Base-by-base conservation (phyloP, 2,329 filamentous ascomycete genomes). In the Botryotinia narcissicola region DNA sequence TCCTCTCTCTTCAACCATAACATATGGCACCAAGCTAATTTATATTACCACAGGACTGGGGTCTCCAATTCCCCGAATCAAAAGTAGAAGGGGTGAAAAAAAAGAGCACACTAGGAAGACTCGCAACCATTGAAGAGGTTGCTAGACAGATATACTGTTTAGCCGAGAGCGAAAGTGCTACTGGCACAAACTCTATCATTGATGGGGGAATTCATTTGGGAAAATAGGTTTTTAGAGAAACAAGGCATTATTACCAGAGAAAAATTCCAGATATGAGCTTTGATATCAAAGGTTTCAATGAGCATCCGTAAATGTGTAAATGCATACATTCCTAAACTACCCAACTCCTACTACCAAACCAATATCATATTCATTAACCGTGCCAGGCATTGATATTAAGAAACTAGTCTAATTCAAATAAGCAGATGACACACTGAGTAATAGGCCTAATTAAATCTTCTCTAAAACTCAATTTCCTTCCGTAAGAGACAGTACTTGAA, bases 81-180 rank as follows among this genome's bases (percentile, higher is more conserved):
- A 76, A 75, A 42, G 32, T 77, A 29, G 74, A 78, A 16, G 68
- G 67, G 10, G 60, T 71, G 9, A 76, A 70, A n/a, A 75, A 72
- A n/a, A 77, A 75, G 57, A 77, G 73, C 20, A 66, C 73, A 2
- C 37, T 79, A 42, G 77, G 78, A 40, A 75, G 73, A 64, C 48
- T 77, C n/a, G 75, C 77, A 6, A 78, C 71, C 4, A 69, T 77
- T 10, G 78, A 79, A 64, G 87, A 88, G 74, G 86, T 87, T 35
- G 87, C 87, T 5, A 83, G 87, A 63, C 87, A 87, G 76, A 86
- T 89, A 0, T 81, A 86, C 61, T 83, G 82, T 54, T 84, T 88
- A 51, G 86, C 84, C 4, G 83, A 83, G 74, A 86, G 82, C 48
- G 84, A 81, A 76, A 86, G 83, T 42, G 84, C 85, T 37, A 89